Evolutionary conservation across 495 filamentous ascomycete species (phyloP), one percentile per base, ranked within the genome.

Genomic region (Penicillium steckii): DNA sequence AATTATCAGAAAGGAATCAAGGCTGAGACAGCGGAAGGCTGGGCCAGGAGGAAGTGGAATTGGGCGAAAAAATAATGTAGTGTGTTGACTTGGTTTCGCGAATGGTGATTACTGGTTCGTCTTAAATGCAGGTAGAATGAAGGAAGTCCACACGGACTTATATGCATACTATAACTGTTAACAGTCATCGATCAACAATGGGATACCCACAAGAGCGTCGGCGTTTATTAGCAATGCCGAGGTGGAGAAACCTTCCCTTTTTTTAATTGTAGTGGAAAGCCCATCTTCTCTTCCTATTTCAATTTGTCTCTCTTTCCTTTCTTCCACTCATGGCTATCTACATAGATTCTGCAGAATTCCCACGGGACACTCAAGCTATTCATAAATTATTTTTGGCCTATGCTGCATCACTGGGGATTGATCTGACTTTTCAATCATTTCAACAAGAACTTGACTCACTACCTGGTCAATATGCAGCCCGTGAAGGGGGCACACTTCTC

Each of bases 391-490:
- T 85, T 62, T 67, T 65, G 8, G 70, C 68, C 3, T 85, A 86
- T 48, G 76, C 75, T n/a, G 35, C 64, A 24, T 79, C 73, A 8
- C 67, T 85, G 2, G 63, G 61, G 23, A 70, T 85, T 46, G 81
- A 85, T 55, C 78, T 85, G 40, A 69, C 73, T 0, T 85, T 80
- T 60, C 83, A 86, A 58, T 70, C 73, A 46, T 85, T 84, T 56
- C 59, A 68, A 15, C 50, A 59, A 5, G 83, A 86, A 53, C 62
- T 85, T 0, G 60, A 68, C 13, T 70, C 60, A 15, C 59, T 86
- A 2, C 81, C 83, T 0, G 81, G 82, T 2, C 74, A 78, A 60
- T 85, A 85, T 59, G 57, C 67, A 3, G 49, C 67, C 1, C 52
- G 61, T 9, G 65, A 74, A 29, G 64, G 66, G 3, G 80, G 78